Percentiles rank a stretch among this genome's conserved stretches.
These are phyloP conservation scores for Annulohypoxylon truncatum DNA, from an alignment of 2,329 filamentous ascomycete species.

Conservation along the genomic window DNA sequence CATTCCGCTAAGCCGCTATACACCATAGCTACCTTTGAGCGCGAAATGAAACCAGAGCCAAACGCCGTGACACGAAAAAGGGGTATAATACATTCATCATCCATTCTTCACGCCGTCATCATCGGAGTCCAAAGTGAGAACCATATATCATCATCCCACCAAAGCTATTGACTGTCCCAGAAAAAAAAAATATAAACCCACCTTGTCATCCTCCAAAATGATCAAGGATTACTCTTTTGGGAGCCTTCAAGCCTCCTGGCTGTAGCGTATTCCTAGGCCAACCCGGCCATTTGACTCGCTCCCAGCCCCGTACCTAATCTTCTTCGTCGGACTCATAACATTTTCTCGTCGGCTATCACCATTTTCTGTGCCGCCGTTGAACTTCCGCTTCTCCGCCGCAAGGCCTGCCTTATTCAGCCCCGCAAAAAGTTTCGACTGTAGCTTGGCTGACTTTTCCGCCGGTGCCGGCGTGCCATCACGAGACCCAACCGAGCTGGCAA, in stretches of 20 bases:
- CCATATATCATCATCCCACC: neutral
- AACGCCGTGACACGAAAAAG: constrained; percentile 15
- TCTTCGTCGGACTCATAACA: constrained; percentile 63
- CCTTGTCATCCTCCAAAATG: neutral
- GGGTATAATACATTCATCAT: constrained; percentile 32
- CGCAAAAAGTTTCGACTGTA: constrained; percentile 65
- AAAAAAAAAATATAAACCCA: neutral
- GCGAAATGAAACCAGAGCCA: constrained; percentile 18
- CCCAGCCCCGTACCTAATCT: constrained; percentile 57
- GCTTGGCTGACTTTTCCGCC: constrained; percentile 58
- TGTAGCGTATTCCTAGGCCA: constrained; percentile 66
- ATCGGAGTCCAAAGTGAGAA: constrained; percentile 10
- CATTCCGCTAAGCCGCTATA: neutral
- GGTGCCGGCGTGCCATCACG: constrained; percentile 59
- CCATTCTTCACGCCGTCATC: constrained; percentile 12
- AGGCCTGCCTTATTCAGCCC: constrained; percentile 56
- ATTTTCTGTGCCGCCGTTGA: constrained; percentile 50
- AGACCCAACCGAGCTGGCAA: constrained; percentile 57
- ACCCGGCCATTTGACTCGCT: constrained; percentile 56
- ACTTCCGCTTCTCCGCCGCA: constrained; percentile 63
- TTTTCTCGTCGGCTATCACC: constrained; percentile 51
- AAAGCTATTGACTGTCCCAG: neutral
- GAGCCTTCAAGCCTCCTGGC: constrained; percentile 41
- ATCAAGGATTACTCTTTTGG: neutral
- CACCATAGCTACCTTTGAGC: neutral